A percentile compares a stretch with the other conserved stretches of the same genome.
Evolutionary conservation across 1,284 basidiomycete species (phyloP).

Genomic region (Ganoderma meredithae): DNA sequence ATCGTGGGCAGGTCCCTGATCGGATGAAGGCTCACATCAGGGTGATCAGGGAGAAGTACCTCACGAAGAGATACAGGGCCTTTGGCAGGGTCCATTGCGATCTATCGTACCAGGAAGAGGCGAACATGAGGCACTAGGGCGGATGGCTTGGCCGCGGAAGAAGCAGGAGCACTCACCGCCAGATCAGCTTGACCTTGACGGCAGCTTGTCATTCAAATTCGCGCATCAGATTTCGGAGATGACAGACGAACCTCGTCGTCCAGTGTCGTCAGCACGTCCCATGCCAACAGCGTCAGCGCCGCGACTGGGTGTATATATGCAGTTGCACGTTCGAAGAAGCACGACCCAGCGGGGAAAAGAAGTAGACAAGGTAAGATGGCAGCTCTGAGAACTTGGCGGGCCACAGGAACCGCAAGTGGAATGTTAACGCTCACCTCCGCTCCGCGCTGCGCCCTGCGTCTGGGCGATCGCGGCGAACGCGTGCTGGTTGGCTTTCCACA

Average conservation of each 20-base stretch:
- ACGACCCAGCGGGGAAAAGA: background rate
- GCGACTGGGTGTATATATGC: conserved; percentile 40
- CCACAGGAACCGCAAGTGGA: background rate
- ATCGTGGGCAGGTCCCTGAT: background rate
- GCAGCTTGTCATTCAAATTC: conserved; percentile 7
- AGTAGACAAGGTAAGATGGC: conserved; percentile 7
- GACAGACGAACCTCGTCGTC: conserved; percentile 45
- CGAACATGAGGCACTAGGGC: background rate
- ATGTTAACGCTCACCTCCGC: conserved; percentile 25
- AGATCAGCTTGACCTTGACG: conserved; percentile 30
- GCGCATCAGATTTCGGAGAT: conserved; percentile 11
- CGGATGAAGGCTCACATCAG: conserved; percentile 34
- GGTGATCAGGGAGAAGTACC: conserved; percentile 38
- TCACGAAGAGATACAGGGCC: conserved; percentile 37
- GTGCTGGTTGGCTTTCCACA: conserved; percentile 16
- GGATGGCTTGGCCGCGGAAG: background rate
- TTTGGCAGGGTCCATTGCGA: conserved; percentile 38
- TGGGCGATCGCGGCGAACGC: conserved; percentile 24
- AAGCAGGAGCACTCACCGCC: conserved; percentile 32
- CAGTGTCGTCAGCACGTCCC: conserved; percentile 50
- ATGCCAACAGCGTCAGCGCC: conserved; percentile 48
- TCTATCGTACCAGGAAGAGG: conserved; percentile 21
- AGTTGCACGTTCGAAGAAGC: background rate
- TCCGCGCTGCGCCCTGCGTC: conserved; percentile 23
- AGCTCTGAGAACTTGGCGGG: background rate